A percentile compares a stretch with the other conserved stretches of the same genome.
Conservation (phyloP, 1,284 basidiomycete genomes). For the Ceratobasidium papillatum region DNA sequence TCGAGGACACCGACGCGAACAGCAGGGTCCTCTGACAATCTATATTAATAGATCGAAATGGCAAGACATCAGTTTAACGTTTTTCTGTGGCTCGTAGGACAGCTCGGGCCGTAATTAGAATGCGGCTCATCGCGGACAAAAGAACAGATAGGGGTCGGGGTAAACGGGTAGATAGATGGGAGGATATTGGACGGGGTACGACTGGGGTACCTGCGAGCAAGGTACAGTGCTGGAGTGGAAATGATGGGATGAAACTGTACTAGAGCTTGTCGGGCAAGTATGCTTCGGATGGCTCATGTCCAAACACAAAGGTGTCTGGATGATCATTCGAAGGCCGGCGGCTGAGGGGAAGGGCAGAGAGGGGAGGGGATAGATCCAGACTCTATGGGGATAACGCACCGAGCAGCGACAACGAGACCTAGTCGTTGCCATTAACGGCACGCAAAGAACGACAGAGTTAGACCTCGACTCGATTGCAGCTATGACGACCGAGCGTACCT, state of each 20-base stretch:
- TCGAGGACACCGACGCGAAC: slow-evolving; percentile 39
- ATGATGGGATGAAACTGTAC: slow-evolving; percentile 4
- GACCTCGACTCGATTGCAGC: not conserved
- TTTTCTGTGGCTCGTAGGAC: not conserved
- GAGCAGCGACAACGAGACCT: slow-evolving; percentile 38
- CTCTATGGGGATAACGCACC: slow-evolving; percentile 7
- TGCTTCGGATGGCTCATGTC: not conserved
- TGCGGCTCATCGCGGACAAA: not conserved
- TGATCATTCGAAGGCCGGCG: not conserved
- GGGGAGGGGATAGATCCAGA: not conserved
- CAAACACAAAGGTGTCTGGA: slow-evolving; percentile 10
- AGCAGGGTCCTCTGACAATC: slow-evolving; percentile 28
- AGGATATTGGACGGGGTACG: not conserved
- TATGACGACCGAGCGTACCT: slow-evolving; percentile 2
- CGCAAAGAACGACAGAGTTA: slow-evolving; percentile 11
- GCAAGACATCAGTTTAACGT: not conserved
- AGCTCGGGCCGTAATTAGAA: not conserved
- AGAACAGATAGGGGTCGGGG: not conserved
- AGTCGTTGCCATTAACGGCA: slow-evolving; percentile 4
- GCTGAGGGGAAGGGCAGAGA: not conserved
- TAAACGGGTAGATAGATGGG: not conserved
- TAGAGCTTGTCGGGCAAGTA: not conserved
- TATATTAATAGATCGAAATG: slow-evolving; percentile 2
- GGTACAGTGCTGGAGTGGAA: not conserved
- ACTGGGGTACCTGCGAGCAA: not conserved